Evolutionary conservation across 345 rosid genomes (phyloP), one percentile per base, ranked within the genome.

Genomic region (Melaleuca quinquenervia): DNA sequence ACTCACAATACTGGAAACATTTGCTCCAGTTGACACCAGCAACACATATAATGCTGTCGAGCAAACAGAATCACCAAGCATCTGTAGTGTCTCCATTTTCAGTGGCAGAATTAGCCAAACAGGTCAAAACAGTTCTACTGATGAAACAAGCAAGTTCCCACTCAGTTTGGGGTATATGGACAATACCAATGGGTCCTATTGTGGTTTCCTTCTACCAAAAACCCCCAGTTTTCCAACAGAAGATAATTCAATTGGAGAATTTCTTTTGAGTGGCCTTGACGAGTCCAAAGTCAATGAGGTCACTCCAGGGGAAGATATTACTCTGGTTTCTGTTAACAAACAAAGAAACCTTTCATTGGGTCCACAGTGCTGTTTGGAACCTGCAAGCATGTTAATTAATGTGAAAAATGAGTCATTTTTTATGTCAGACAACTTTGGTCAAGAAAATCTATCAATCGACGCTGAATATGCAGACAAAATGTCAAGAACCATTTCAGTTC

Each of bases 251-350:
- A 94, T 92, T 84, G 97, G 93, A 54, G 98, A 94, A 82, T 93
- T 94, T 86, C 89, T 87, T 86, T 93, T 94, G 86, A 83, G 94
- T 49, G 96, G 92, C 89, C 90, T 90, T 87, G 93, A 89, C 54
- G 93, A 91, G 83, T 85, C 82, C 58, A 89, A 91, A 86, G 85
- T 83, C 36, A 75, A 80, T 32, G 88, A 88, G 74, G 84, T 54
- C 85, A 87, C 83, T 53, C 45, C 56, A 36, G 84, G 36, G 84
- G 89, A 83, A 78, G 86, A 90, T 55, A 84, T 83, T 62, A 88
- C 82, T 83, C 82, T 52, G 44, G 90, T 86, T 88, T 32, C 45
- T 55, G 21, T 87, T 36, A 88, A 88, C 62, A 87, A 83, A 85
- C 88, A 88, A 52, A 85, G 83, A 85, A 51, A 82, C 85, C 82